These are phyloP conservation scores for Scedosporium apiospermum DNA, from an alignment of 2,329 filamentous ascomycete genomes.

Conservation along the genomic window DNA sequence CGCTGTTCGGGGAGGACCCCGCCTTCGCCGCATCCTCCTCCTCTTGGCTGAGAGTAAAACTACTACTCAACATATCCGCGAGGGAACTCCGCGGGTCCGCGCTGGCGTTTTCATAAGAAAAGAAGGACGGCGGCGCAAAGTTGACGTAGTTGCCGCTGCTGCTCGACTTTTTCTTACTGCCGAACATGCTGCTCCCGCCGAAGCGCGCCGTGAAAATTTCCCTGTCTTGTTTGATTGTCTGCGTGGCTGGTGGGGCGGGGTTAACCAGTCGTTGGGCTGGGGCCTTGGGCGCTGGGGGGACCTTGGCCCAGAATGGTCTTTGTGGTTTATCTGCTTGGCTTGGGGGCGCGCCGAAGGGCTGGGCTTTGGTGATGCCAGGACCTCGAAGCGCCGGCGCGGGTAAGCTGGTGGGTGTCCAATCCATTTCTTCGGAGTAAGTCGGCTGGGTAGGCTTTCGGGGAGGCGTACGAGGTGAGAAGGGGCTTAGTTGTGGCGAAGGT, in stretches of 20 bases:
- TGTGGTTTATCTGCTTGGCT: constrained; percentile 23
- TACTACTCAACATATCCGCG: constrained; percentile 24
- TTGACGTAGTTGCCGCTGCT: constrained; percentile 14
- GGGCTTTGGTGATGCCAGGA: constrained; percentile 24
- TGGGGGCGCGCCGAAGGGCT: constrained; percentile 25
- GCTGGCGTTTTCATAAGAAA: constrained; percentile 25
- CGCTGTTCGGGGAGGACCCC: background rate
- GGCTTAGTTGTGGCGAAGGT: constrained; percentile 2
- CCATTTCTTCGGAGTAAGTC: constrained; percentile 44
- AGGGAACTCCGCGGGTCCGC: constrained; percentile 25
- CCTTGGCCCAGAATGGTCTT: constrained; percentile 52
- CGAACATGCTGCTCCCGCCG: background rate
- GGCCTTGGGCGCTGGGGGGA: constrained; percentile 53
- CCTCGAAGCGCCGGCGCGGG: constrained; percentile 26
- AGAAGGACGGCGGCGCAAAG: constrained; percentile 46
- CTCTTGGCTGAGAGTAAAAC: constrained; percentile 20
- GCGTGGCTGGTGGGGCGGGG: constrained; percentile 29
- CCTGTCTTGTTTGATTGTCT: constrained; percentile 15
- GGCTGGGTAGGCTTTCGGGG: background rate
- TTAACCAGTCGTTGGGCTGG: constrained; percentile 47
- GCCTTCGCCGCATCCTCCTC: background rate
- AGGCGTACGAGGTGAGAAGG: background rate
- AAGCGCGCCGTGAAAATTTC: constrained; percentile 5
- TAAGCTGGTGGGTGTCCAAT: constrained; percentile 55
- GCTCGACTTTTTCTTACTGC: background rate